Conservation (phyloP, 768 basidiomycete species). For the Rubroboletus pulcherrimus region DNA sequence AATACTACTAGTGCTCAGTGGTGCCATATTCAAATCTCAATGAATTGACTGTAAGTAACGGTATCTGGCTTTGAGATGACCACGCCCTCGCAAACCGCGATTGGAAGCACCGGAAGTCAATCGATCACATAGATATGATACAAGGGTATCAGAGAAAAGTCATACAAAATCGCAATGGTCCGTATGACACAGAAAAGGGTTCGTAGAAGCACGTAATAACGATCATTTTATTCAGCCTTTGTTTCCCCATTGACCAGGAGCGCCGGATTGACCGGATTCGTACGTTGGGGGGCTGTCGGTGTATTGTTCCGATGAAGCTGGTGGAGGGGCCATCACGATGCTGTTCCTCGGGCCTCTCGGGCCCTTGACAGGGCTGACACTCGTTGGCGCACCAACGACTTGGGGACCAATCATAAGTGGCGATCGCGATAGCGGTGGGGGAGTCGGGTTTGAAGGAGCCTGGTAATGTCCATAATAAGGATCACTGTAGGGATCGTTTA, state of each 20-base stretch:
- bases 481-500: slow-evolving; percentile 27
- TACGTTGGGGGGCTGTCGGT: slow-evolving; percentile 66
- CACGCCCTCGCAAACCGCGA: neutral
- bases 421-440: slow-evolving; percentile 33
- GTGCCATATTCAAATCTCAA: neutral
- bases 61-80: neutral
- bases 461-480: slow-evolving; percentile 29
- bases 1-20: slow-evolving; percentile 30
- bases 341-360: slow-evolving; percentile 36
- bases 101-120: neutral
- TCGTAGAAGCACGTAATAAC: neutral
- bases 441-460: slow-evolving; percentile 15
- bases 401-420: slow-evolving; percentile 42
- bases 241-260: slow-evolving; percentile 54
- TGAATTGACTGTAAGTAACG: neutral
- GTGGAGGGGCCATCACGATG: slow-evolving; percentile 23
- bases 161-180: slow-evolving; percentile 17
- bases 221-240: slow-evolving; percentile 21
- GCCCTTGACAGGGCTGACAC: slow-evolving; percentile 41
- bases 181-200: slow-evolving; percentile 8
- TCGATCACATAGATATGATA: slow-evolving; percentile 10
- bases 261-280: slow-evolving; percentile 48
- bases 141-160: slow-evolving; percentile 22
- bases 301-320: slow-evolving; percentile 17
- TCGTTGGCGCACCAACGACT: slow-evolving; percentile 19